Percentiles rank a stretch among this genome's conserved stretches.
phyloP scores from a whole-genome alignment of 495 filamentous ascomycete genomes.

The Symbiotaphrina buchneri region DNA sequence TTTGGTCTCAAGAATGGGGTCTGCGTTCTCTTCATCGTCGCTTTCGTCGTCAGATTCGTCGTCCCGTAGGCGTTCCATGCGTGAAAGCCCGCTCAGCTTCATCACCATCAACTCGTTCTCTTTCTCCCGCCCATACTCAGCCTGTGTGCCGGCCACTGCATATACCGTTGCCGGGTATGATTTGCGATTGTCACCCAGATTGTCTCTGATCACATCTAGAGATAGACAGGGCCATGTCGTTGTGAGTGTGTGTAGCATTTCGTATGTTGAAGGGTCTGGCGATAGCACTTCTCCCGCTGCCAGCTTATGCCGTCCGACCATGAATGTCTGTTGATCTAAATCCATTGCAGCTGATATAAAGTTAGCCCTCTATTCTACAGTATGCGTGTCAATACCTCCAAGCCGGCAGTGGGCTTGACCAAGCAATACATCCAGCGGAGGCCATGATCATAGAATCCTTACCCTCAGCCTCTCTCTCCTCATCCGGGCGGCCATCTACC shows the following conservation, averaged over 20 bases:
- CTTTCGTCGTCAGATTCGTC: slow-evolving; percentile 55
- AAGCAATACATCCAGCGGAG: too few relatives aligned
- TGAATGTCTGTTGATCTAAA: slow-evolving; percentile 77
- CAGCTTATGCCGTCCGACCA: slow-evolving; percentile 72
- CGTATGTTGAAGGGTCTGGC: slow-evolving; percentile 77
- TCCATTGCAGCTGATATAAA: slow-evolving; percentile 51
- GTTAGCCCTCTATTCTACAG: too few relatives aligned
- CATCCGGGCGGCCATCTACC: slow-evolving; percentile 77
- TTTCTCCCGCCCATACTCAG: slow-evolving; percentile 42
- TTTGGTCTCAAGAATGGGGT: slow-evolving; percentile 86
- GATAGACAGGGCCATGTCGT: slow-evolving; percentile 92
- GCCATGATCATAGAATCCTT: too few relatives aligned
- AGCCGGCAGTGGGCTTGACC: too few relatives aligned
- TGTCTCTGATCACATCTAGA: slow-evolving; percentile 77
- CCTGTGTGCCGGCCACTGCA: slow-evolving; percentile 83
- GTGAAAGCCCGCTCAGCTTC: slow-evolving; percentile 77
- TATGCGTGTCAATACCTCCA: too few relatives aligned
- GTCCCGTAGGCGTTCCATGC: slow-evolving; percentile 46
- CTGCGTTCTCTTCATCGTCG: slow-evolving; percentile 52
- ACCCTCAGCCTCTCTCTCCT: slow-evolving; percentile 78
- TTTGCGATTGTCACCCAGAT: slow-evolving; percentile 73
- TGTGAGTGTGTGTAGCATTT: slow-evolving; percentile 85
- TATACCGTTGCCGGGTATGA: slow-evolving; percentile 86
- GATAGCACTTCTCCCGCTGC: slow-evolving; percentile 73
- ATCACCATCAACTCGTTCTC: slow-evolving; percentile 90